Conservation (phyloP, 2,329 filamentous ascomycete genomes). For the Aureobasidium lini region DNA sequence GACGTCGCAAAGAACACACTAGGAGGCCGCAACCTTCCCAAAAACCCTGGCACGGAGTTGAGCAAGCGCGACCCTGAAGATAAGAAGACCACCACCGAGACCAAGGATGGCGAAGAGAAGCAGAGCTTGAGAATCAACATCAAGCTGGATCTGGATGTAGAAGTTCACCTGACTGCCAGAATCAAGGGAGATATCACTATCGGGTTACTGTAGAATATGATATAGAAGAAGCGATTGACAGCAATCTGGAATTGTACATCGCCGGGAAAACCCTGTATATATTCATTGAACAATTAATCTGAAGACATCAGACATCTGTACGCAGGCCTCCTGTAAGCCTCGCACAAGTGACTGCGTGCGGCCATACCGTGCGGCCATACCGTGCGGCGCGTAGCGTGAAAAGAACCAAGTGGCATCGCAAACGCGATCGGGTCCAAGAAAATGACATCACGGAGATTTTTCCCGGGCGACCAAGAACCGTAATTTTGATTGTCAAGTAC, state of each 20-base stretch:
- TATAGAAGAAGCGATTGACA: not conserved
- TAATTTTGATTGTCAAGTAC: not conserved
- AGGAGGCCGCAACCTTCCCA: not conserved
- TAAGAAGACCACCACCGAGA: no score
- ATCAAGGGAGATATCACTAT: conserved; percentile 26
- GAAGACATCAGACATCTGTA: no score
- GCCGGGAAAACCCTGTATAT: no score
- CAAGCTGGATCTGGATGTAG: conserved; percentile 24
- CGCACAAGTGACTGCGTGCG: not conserved
- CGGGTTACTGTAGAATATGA: conserved; percentile 20
- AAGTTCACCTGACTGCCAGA: conserved; percentile 24
- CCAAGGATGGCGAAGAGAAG: not conserved
- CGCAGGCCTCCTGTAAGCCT: no score
- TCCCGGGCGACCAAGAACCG: not conserved
- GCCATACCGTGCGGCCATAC: not conserved
- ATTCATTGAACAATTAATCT: no score
- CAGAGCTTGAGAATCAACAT: conserved; percentile 23
- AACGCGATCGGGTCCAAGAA: not conserved
- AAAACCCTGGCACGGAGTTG: not conserved
- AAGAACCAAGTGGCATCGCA: not conserved
- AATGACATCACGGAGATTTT: conserved; percentile 5
- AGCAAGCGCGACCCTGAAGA: conserved; percentile 7
- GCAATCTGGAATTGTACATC: no score
- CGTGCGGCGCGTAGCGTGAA: not conserved
- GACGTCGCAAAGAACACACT: conserved; percentile 7